phyloP scores from a whole-genome alignment of 352 stramenopile genomes.

The Phytophthora parvispora region DNA sequence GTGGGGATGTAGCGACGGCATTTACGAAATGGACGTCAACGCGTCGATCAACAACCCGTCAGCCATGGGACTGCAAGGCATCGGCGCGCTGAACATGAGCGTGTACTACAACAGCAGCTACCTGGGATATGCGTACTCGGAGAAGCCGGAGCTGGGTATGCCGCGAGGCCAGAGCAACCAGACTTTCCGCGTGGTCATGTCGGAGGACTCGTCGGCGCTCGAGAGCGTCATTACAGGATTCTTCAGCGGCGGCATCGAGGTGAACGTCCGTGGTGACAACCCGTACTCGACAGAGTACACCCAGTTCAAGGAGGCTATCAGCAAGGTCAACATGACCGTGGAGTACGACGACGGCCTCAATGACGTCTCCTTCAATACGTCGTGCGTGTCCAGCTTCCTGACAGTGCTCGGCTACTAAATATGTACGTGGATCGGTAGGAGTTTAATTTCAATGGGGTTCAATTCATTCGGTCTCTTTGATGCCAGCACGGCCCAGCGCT shows the following conservation, averaged over 20 bases:
- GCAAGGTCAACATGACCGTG: constrained; percentile 59
- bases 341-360: constrained; percentile 58
- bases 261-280: constrained; percentile 60
- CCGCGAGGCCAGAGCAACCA: constrained; percentile 53
- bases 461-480: neutral
- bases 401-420: constrained; percentile 32
- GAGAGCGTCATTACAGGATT: constrained; percentile 50
- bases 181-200: constrained; percentile 55
- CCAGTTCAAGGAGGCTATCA: constrained; percentile 46
- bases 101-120: constrained; percentile 71
- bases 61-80: constrained; percentile 56
- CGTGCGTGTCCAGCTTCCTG: constrained; percentile 39
- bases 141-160: constrained; percentile 49
- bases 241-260: constrained; percentile 41
- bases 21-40: constrained; percentile 65
- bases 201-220: constrained; percentile 40
- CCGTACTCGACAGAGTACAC: constrained; percentile 44
- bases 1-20: constrained; percentile 39
- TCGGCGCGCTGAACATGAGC: constrained; percentile 74
- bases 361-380: constrained; percentile 44
- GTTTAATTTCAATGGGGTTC: too few relatives aligned
- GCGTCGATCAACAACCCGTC: constrained; percentile 61
- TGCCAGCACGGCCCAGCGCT: too few relatives aligned
- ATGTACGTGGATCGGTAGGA: too few relatives aligned
- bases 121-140: constrained; percentile 65